Evolutionary conservation across 345 rosid species (phyloP), one percentile per base, ranked within the genome.

Genomic region (Viola odorata): DNA sequence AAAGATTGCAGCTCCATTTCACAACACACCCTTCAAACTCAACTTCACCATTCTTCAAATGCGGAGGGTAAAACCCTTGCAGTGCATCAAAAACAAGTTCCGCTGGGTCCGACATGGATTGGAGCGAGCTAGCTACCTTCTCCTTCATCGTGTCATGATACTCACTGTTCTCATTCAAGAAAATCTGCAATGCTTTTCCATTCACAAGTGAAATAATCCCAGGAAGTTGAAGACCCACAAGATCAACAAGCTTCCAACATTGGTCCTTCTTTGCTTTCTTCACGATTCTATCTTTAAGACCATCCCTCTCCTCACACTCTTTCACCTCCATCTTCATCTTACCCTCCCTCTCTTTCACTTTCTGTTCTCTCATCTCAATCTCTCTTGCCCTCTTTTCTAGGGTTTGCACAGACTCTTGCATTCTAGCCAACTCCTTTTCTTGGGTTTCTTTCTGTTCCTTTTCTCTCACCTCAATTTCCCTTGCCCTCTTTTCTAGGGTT

Each of bases 61-160:
- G 74, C 41, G 62, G 51, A 23, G 82, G 77, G 64, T 63, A 70
- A 62, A 82, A 80, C 49, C 77, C 78, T 62, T 76, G 50, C 62
- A 87, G 61, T 45, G 86, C 81, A 77, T 78, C 85, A 51, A 87
- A 61, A 58, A 82, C 88, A 59, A 87, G 80, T 71, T 74, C 79
- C 14, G 82, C 82, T 37, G 95, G 95, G 53, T 84, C 75, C 2
- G 73, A 41, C 37, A 79, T 80, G 23, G 50, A 38, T 36, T 65
- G 50, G 9, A 82, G 58, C 8, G 77, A 55, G 36, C 4, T 37
- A 0, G 32, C 17, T 5, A 84, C 73, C 51, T 75, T 74, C 6
- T 62, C 16, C 41, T 64, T 58, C 58, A 84, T 58, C 60, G 57
- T 63, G 55, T 64, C 68, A 56, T 50, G 61, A 54, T 71, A 71